phyloP scores from a whole-genome alignment of 805 yeast genomes.

The Pichia nanzhaoensis region DNA sequence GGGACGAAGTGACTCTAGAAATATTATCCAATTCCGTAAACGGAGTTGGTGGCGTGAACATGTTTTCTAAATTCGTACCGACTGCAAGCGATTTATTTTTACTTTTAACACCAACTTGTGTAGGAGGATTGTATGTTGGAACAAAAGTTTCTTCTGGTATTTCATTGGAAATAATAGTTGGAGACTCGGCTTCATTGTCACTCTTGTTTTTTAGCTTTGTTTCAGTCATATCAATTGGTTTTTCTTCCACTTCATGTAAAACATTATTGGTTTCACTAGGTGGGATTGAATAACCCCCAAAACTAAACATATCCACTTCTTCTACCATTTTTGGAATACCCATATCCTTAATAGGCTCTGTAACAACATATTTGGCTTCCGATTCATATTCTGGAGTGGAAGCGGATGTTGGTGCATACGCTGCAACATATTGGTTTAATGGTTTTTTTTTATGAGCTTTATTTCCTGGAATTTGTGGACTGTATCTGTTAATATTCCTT shows the following conservation, averaged over 20 bases:
- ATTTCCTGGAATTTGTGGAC: constrained; percentile 4
- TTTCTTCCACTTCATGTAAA: background rate
- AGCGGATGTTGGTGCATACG: constrained; percentile 9
- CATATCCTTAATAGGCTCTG: constrained; percentile 5
- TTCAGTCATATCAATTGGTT: background rate
- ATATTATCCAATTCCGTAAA: background rate
- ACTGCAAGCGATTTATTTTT: background rate
- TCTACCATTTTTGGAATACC: constrained; percentile 14
- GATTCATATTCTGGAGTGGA: constrained; percentile 5
- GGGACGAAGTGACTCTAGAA: constrained; percentile 12
- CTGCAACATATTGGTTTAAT: constrained; percentile 8
- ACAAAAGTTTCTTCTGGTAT: background rate
- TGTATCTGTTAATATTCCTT: constrained; percentile 7
- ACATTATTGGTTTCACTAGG: constrained; percentile 5
- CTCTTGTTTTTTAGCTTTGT: background rate
- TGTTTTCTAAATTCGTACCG: constrained; percentile 16
- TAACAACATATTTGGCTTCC: background rate
- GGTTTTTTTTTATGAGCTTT: background rate
- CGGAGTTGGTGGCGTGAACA: constrained; percentile 25
- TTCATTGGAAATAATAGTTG: background rate
- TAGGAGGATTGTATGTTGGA: constrained; percentile 4
- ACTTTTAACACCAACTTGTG: constrained; percentile 2
- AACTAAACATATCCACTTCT: constrained; percentile 26
- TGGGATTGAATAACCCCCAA: constrained; percentile 28
- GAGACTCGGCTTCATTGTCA: background rate